phyloP scores from a whole-genome alignment of 768 basidiomycete species.

The Rhodosporidiobolus odoratus region DNA sequence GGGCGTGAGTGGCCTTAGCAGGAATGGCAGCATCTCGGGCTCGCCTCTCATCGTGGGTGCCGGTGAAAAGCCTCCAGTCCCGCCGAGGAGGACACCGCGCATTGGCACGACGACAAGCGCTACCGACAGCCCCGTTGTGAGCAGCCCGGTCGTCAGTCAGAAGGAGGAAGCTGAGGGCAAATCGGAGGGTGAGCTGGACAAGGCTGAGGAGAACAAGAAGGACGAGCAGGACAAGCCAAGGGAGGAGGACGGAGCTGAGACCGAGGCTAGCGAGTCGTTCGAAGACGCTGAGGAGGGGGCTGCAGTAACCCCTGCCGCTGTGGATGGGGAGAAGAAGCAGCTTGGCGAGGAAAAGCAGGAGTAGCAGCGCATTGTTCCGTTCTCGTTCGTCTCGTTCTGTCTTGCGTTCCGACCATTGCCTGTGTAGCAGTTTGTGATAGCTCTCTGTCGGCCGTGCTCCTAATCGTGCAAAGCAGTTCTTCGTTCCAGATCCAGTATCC shows the following conservation, averaged over 20 bases:
- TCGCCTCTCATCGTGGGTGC: not conserved
- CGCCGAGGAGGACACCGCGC: slow-evolving; percentile 21
- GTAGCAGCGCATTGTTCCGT: not conserved
- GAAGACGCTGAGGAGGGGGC: not conserved
- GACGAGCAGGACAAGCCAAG: not conserved
- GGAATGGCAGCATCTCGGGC: not conserved
- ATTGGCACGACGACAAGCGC: slow-evolving; percentile 3
- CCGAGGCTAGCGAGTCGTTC: not conserved
- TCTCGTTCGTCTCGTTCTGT: not conserved
- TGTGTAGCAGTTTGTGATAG: too few species aligned
- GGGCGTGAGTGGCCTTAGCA: not conserved
- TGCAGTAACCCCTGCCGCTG: not conserved
- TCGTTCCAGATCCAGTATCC: not conserved
- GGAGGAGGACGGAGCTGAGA: not conserved
- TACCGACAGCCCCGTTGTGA: not conserved
- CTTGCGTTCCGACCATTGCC: not conserved
- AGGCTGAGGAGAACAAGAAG: not conserved
- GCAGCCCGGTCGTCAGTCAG: slow-evolving; percentile 3
- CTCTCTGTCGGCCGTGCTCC: too few species aligned
- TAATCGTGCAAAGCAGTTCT: too few species aligned
- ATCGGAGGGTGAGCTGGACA: not conserved
- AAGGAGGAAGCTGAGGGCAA: not conserved
- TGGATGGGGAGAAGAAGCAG: not conserved
- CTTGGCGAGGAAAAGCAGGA: not conserved
- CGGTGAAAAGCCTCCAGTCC: slow-evolving; percentile 13